Evolutionary conservation across 129 eudicot species (phyloP).

Genomic region (Chrysanthemum makinoi): DNA sequence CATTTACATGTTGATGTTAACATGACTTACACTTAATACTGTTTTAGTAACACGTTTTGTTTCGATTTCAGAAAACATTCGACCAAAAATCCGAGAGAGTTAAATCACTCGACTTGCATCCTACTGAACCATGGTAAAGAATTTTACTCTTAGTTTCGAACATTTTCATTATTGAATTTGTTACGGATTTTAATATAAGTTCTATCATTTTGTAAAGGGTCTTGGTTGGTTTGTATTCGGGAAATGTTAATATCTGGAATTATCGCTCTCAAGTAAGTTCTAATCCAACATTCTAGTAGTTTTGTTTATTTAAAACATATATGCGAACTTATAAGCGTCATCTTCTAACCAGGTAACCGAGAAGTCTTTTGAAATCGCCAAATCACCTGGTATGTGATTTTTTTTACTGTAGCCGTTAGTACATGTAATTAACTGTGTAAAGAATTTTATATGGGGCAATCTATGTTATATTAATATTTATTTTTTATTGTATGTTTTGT

Average conservation of each 20-base stretch:
- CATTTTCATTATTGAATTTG: background rate
- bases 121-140: conserved; percentile 78
- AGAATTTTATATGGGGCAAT: too few species aligned
- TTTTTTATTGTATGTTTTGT: too few species aligned
- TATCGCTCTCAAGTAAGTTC: conserved; percentile 67
- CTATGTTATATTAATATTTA: conserved; percentile 23
- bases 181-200: background rate
- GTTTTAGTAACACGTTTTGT: background rate
- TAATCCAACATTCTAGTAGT: background rate
- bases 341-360: conserved; percentile 48
- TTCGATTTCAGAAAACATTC: conserved; percentile 50
- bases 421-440: too few species aligned
- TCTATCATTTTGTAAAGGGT: conserved; percentile 37
- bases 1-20: too few species aligned
- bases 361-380: conserved; percentile 58
- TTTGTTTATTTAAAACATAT: background rate
- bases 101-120: conserved; percentile 84
- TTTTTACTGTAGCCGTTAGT: background rate
- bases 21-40: background rate
- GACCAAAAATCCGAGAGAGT: conserved; percentile 75
- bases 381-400: conserved; percentile 52
- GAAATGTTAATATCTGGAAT: conserved; percentile 79
- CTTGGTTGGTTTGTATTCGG: conserved; percentile 71
- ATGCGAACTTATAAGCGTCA: background rate
- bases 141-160: too few species aligned